Evolutionary conservation across 2,329 filamentous ascomycete genomes (phyloP).

Genomic region (Neoscytalidium dimidiatum): DNA sequence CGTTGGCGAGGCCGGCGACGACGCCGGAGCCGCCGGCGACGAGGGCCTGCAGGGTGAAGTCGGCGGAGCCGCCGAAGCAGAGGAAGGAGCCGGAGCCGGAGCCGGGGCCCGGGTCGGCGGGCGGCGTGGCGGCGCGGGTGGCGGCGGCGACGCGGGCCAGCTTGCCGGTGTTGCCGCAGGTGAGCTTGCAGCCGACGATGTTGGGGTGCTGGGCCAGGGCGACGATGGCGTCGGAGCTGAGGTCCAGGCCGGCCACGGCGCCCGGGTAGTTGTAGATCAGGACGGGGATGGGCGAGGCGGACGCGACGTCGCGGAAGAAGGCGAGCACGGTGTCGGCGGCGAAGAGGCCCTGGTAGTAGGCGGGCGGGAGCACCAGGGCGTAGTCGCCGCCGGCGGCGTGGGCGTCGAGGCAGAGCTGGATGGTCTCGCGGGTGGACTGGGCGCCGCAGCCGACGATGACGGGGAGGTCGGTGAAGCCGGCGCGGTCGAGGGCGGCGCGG

Average conservation of each 20-base stretch:
- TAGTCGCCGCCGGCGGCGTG: conserved; percentile 71
- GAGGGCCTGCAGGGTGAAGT: conserved; percentile 72
- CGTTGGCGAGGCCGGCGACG: conserved; percentile 71
- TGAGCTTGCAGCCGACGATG: conserved; percentile 69
- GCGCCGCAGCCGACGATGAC: conserved; percentile 76
- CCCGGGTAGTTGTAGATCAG: conserved; percentile 72
- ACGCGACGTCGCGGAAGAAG: conserved; percentile 68
- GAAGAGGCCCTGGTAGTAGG: conserved; percentile 72
- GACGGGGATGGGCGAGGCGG: conserved; percentile 63
- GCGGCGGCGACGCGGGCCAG: conserved; percentile 61
- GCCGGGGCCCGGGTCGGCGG: too few species aligned
- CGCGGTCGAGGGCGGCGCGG: conserved; percentile 66
- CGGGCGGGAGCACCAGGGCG: conserved; percentile 73
- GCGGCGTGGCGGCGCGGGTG: conserved; percentile 43
- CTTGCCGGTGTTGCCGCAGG: conserved; percentile 71
- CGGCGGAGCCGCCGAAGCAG: conserved; percentile 71
- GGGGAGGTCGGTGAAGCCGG: conserved; percentile 66
- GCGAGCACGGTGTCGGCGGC: conserved; percentile 59
- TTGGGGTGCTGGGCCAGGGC: conserved; percentile 63
- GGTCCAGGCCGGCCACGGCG: conserved; percentile 63
- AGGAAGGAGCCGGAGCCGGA: conserved; percentile 66
- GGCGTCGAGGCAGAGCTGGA: conserved; percentile 69
- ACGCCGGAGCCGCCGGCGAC: conserved; percentile 71
- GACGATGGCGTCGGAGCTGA: conserved; percentile 64
- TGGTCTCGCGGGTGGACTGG: conserved; percentile 72